Conservation (phyloP, 768 basidiomycete species). For the Naganishia vaughanmartiniae region DNA sequence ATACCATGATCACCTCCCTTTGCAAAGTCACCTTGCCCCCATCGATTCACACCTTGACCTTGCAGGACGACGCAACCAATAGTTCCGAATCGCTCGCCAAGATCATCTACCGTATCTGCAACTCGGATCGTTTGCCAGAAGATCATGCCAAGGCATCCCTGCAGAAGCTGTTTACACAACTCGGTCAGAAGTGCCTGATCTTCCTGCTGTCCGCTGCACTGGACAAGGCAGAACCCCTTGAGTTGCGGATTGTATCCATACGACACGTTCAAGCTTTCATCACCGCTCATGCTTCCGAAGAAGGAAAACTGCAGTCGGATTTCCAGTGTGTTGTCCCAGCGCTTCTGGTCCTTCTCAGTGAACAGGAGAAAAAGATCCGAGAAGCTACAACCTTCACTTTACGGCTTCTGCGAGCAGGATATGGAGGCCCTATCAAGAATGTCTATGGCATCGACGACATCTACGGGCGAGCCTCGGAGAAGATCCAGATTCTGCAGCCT, state of each 20-base stretch:
- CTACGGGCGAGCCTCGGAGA: conserved; percentile 42
- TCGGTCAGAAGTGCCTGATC: conserved; percentile 68
- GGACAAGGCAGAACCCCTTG: conserved; percentile 29
- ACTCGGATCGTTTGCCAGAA: conserved; percentile 57
- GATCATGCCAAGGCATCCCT: conserved; percentile 60
- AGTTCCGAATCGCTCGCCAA: conserved; percentile 1
- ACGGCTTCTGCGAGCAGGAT: conserved; percentile 31
- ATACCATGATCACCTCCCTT: conserved; percentile 13
- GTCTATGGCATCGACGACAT: conserved; percentile 51
- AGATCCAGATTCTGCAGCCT: conserved; percentile 31
- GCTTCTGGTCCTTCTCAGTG: conserved; percentile 38
- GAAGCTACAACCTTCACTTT: conserved; percentile 45
- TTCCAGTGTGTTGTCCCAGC: conserved; percentile 54
- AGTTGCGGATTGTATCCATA: conserved; percentile 61
- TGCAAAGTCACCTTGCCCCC: background rate
- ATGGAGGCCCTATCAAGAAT: conserved; percentile 29
- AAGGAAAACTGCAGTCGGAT: conserved; percentile 54
- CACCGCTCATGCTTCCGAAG: conserved; percentile 60
- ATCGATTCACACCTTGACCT: background rate
- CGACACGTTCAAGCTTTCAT: conserved; percentile 77
- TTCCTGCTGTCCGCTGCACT: conserved; percentile 77
- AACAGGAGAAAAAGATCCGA: conserved; percentile 43
- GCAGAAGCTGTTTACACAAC: conserved; percentile 63
- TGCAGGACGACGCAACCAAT: background rate
- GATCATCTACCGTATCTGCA: conserved; percentile 65